These are phyloP conservation scores for Cladorrhinum sp. DNA, from an alignment of 2,329 filamentous ascomycete genomes.

Conservation along the genomic window DNA sequence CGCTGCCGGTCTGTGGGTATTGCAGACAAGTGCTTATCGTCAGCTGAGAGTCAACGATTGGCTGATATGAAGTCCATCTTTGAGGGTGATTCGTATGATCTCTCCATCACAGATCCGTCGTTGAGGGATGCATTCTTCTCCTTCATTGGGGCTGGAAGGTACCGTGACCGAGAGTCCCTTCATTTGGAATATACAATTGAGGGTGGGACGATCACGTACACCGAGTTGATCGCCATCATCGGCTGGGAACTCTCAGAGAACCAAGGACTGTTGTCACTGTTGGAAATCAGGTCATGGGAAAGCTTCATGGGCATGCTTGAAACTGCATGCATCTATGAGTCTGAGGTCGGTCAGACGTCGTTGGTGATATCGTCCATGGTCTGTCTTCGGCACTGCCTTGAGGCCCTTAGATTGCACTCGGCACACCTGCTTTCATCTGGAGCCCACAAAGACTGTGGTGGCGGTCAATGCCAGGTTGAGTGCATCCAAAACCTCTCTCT, in stretches of 20 bases:
- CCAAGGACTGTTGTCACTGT: constrained; percentile 22
- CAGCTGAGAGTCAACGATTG: constrained; percentile 30
- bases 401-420: constrained; percentile 28
- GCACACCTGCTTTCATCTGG: constrained; percentile 24
- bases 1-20: constrained; percentile 22
- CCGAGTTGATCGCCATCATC: constrained; percentile 32
- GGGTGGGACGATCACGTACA: constrained; percentile 25
- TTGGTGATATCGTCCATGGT: constrained; percentile 31
- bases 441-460: constrained; percentile 27
- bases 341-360: constrained; percentile 31
- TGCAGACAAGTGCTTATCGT: constrained; percentile 26
- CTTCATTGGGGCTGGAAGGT: constrained; percentile 30
- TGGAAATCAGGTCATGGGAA: constrained; percentile 31
- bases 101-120: constrained; percentile 23
- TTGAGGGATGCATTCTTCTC: constrained; percentile 24
- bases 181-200: constrained; percentile 22
- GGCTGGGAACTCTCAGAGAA: constrained; percentile 34
- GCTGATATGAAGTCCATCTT: constrained; percentile 32
- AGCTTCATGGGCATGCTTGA: constrained; percentile 31
- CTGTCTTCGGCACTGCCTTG: constrained; percentile 31
- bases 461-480: constrained; percentile 29
- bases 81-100: constrained; percentile 28
- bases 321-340: constrained; percentile 31
- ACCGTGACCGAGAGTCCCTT: constrained; percentile 27
- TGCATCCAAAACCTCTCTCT: constrained; percentile 29